Percentiles rank a stretch among this genome's conserved stretches.
Conservation (phyloP, 2,329 filamentous ascomycete genomes). For the Aspergillus quadrilineatus region DNA sequence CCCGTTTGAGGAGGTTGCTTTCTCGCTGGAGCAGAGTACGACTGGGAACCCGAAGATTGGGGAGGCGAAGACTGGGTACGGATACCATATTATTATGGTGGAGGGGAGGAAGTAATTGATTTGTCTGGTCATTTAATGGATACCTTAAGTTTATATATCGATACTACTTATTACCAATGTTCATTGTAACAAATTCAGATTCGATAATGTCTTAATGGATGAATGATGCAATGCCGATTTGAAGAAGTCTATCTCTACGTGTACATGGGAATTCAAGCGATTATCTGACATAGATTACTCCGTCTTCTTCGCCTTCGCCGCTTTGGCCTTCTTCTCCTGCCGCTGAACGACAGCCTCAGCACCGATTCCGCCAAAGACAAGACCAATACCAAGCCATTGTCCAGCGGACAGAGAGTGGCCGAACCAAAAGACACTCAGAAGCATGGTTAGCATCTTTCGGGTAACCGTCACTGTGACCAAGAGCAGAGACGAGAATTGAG, state of each 20-base stretch:
- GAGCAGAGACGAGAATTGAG: slow-evolving; percentile 85
- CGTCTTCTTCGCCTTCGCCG: slow-evolving; percentile 30
- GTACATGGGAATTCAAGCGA: slow-evolving; percentile 1
- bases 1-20: slow-evolving; percentile 63
- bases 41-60: slow-evolving; percentile 61
- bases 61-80: slow-evolving; percentile 63
- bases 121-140: background rate
- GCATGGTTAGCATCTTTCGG: slow-evolving; percentile 99
- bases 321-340: slow-evolving; percentile 69
- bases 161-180: background rate
- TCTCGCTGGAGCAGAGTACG: slow-evolving; percentile 61
- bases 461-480: slow-evolving; percentile 97
- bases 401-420: slow-evolving; percentile 82
- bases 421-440: slow-evolving; percentile 90
- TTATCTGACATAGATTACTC: slow-evolving; percentile 16
- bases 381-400: slow-evolving; percentile 87
- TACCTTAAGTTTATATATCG: background rate
- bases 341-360: slow-evolving; percentile 81
- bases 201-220: background rate
- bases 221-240: background rate
- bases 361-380: slow-evolving; percentile 94
- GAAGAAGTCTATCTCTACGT: slow-evolving; percentile 1
- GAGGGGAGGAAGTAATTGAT: slow-evolving; percentile 58
- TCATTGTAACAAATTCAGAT: background rate
- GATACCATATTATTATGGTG: slow-evolving; percentile 69